Base-by-base conservation (phyloP, 768 basidiomycete species). In the Hebeloma cylindrosporum region DNA sequence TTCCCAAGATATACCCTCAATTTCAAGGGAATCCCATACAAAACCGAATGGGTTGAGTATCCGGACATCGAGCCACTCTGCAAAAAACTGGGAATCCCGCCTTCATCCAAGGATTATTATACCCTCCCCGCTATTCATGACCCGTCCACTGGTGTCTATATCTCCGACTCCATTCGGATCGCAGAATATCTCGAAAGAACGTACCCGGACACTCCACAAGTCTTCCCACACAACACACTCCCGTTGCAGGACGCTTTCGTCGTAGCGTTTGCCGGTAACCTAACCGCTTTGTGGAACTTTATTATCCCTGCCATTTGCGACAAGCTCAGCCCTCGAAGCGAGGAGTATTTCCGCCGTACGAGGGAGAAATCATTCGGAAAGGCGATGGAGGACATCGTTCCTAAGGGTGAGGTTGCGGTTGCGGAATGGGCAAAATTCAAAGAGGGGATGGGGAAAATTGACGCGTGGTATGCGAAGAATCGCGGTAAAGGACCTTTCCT, bases 151-250 rank as follows among this genome's bases (percentile, higher is more conserved):
- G 58, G 60, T 1, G 50, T 44, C 8, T 54, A 64, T 43, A 18
- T 75, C 21, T 26, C 71, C 0, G 73, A 78, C 40, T 73, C 72
- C 4, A 61, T 66, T 43, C 54, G 54, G 13, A 77, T 77, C 38
- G 73, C 73, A 0, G 60, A 63, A 45, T 78, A 78, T 45, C 72
- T 76, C 27, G 76, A 78, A 22, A 60, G 51, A 11, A 57, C 59
- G 0, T 77, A 74, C 49, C 72, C 74, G 4, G 45, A 61, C 26
- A 59, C 65, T 1, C 63, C 62, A 0, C 40, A 39, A 7, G 38
- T 62, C 26, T 55, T 66, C 32, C 60, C 61, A 2, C 30, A 47
- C 3, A 52, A 51, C 22, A 52, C 60, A 1, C 33, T 40, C 3
- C 53, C 44, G 2, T 41, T 63, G 4, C 60, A 63, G n/a, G 27